Evolutionary conservation across 208 protist species (phyloP).

Genomic region (Leishmania major): DNA sequence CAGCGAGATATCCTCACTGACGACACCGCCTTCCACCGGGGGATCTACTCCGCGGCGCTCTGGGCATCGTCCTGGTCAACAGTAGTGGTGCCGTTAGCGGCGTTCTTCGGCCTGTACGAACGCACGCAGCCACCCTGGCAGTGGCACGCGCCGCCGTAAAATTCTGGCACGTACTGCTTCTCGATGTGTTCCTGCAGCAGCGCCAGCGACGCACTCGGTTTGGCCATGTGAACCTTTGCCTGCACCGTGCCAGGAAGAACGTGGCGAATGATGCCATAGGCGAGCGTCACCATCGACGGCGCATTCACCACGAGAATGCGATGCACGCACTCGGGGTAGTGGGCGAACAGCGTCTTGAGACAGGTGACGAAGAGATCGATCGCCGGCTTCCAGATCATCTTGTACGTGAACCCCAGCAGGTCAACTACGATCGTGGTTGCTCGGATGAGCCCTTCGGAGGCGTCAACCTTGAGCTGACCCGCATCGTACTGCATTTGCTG

Average conservation of each 20-base stretch:
- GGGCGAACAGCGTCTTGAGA: constrained; percentile 38
- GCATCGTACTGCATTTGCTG: constrained; percentile 24
- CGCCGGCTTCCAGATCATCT: constrained; percentile 67
- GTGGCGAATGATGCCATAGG: constrained; percentile 50
- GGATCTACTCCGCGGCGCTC: constrained; percentile 20
- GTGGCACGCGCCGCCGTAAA: constrained; percentile 57
- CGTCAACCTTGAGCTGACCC: constrained; percentile 14
- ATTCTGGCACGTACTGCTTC: constrained; percentile 40
- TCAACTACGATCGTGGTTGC: constrained; percentile 52
- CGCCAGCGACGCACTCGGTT: constrained; percentile 32
- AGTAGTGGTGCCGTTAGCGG: not conserved
- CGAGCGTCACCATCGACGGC: constrained; percentile 55
- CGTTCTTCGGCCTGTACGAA: constrained; percentile 30
- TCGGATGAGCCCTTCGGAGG: constrained; percentile 34
- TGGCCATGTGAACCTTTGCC: constrained; percentile 50
- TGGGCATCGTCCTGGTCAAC: not conserved
- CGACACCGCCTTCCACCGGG: constrained; percentile 6
- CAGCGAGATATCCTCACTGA: constrained; percentile 46
- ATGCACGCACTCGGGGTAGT: constrained; percentile 57
- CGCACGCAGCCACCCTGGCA: constrained; percentile 52
- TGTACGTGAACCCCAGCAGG: constrained; percentile 49
- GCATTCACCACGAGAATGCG: constrained; percentile 64
- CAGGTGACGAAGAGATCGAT: constrained; percentile 42
- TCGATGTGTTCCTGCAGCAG: constrained; percentile 55
- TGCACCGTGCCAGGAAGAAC: constrained; percentile 34